Conservation (phyloP, 257 asterid species). For the Solanum tacnaense region DNA sequence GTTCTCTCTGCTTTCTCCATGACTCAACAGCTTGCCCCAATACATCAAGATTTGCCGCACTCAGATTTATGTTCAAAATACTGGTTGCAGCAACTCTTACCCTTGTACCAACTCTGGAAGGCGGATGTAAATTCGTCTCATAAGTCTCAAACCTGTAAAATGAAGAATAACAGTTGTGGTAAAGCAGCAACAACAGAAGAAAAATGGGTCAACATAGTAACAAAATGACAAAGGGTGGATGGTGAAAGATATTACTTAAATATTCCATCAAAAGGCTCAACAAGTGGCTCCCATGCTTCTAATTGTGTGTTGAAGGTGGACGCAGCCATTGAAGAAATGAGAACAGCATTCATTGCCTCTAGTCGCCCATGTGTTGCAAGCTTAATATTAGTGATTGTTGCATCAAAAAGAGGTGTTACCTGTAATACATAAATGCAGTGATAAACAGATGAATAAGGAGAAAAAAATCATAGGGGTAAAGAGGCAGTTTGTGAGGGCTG, state of each 20-base stretch:
- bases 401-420: slow-evolving; percentile 98
- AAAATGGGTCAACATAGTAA: not conserved
- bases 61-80: slow-evolving; percentile 69
- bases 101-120: slow-evolving; percentile 61
- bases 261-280: slow-evolving; percentile 97
- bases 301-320: slow-evolving; percentile 82
- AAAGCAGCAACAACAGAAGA: slow-evolving; percentile 9
- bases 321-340: slow-evolving; percentile 83
- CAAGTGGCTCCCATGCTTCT: slow-evolving; percentile 98
- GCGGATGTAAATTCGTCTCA: slow-evolving; percentile 51
- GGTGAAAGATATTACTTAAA: slow-evolving; percentile 51
- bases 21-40: slow-evolving; percentile 69
- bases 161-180: slow-evolving; percentile 10
- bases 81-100: slow-evolving; percentile 82
- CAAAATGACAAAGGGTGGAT: slow-evolving; percentile 1
- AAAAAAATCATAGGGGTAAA: slow-evolving; percentile 3
- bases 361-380: slow-evolving; percentile 87
- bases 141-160: slow-evolving; percentile 80
- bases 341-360: slow-evolving; percentile 85
- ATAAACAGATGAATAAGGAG: slow-evolving; percentile 6
- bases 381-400: slow-evolving; percentile 84
- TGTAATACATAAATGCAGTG: slow-evolving; percentile 22
- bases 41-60: slow-evolving; percentile 79
- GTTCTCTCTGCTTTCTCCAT: slow-evolving; percentile 87
- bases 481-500: slow-evolving; percentile 4